Percentiles rank a stretch among this genome's conserved stretches.
These are phyloP conservation scores for Vigna nakashimae DNA, from an alignment of 306 rosid species.

Conservation along the genomic window DNA sequence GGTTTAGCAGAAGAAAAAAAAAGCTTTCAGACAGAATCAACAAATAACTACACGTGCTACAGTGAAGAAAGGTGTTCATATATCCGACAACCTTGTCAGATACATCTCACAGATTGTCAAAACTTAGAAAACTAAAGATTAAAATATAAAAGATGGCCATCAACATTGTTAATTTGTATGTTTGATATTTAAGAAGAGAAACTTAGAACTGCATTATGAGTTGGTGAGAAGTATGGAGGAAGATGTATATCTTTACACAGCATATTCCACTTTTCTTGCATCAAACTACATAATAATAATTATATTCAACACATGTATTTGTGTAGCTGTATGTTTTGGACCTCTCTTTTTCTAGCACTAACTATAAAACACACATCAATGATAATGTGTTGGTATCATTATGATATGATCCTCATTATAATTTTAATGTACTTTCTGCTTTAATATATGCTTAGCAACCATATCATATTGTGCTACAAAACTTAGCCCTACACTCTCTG, in stretches of 20 bases:
- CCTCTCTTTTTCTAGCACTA: conserved; percentile 18
- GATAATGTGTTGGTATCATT: conserved; percentile 1
- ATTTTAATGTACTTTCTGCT: background rate
- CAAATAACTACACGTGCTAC: conserved; percentile 16
- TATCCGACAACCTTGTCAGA: conserved; percentile 27
- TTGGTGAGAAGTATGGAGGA: conserved; percentile 34
- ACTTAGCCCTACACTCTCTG: background rate
- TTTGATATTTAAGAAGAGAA: conserved; percentile 5
- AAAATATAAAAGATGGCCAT: conserved; percentile 21
- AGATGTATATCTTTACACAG: background rate
- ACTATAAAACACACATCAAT: background rate
- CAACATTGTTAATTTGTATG: background rate
- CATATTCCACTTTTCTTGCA: conserved; percentile 35
- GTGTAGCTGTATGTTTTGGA: conserved; percentile 49
- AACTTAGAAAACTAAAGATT: background rate
- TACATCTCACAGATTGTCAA: conserved; percentile 23
- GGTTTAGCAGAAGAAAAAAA: background rate
- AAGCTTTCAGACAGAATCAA: background rate
- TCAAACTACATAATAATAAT: conserved; percentile 32
- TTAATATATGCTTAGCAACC: conserved; percentile 19
- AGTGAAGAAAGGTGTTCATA: background rate
- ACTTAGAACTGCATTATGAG: background rate
- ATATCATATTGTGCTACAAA: background rate
- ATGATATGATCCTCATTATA: background rate
- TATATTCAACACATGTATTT: background rate